A percentile compares a stretch with the other conserved stretches of the same genome.
Evolutionary conservation across 768 basidiomycete species (phyloP).

Genomic region (Pleurotus sapidus): DNA sequence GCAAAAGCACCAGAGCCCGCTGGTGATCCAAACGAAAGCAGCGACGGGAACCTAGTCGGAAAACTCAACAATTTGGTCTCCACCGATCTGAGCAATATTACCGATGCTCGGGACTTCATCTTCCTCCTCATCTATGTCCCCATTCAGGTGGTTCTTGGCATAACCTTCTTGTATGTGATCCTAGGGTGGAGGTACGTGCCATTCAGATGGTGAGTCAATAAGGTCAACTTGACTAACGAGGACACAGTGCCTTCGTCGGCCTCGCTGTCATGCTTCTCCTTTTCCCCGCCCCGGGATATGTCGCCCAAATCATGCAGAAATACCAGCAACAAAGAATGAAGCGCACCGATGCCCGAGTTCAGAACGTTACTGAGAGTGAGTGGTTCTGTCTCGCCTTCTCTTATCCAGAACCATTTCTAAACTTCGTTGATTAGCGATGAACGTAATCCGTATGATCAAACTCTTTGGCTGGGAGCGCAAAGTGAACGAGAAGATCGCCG

Average conservation of each 20-base stretch:
- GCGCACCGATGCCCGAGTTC: conserved; percentile 55
- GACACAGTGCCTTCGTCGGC: conserved; percentile 51
- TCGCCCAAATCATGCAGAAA: conserved; percentile 44
- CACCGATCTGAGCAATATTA: conserved; percentile 47
- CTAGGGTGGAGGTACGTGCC: conserved; percentile 26
- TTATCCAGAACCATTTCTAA: no score
- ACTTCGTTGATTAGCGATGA: conserved; percentile 34
- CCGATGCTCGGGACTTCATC: conserved; percentile 32
- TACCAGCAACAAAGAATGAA: conserved; percentile 49
- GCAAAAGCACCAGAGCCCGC: not conserved
- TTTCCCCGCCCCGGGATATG: conserved; percentile 55
- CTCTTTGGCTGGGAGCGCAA: conserved; percentile 67
- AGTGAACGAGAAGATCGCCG: conserved; percentile 46
- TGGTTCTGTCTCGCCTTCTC: conserved; percentile 10
- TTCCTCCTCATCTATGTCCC: conserved; percentile 19
- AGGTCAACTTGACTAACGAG: not conserved
- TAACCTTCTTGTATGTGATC: conserved; percentile 25
- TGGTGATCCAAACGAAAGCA: conserved; percentile 11
- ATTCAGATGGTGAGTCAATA: not conserved
- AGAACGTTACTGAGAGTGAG: conserved; percentile 58
- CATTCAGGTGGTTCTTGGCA: conserved; percentile 16
- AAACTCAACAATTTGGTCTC: conserved; percentile 77
- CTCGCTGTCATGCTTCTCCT: conserved; percentile 46
- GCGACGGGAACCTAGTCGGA: conserved; percentile 54
- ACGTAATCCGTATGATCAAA: conserved; percentile 65